Evolutionary conservation across 148 eudicot species (phyloP), one percentile per base, ranked within the genome.

Genomic region (Gaultheria prostrata): DNA sequence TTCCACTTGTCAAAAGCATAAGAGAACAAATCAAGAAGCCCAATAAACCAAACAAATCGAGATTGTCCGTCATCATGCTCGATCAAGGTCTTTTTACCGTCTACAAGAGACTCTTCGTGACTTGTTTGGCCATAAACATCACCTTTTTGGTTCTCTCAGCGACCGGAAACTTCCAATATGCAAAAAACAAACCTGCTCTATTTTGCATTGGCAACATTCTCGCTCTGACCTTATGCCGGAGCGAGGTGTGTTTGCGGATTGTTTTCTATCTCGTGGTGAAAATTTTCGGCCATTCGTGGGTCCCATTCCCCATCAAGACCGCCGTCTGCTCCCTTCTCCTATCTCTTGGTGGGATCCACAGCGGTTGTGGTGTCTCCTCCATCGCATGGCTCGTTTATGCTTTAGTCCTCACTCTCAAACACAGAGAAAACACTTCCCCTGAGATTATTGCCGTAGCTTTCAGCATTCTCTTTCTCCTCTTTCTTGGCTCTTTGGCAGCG

Each of bases 341-440:
- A 21, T 74, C 49, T 5, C 81, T 85, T 1, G 84, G 84, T 3
- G 84, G 87, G 1, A 67, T 85, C n/a, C 87, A 85, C 24, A 85
- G 87, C 45, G 81, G 84, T 5, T 85, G 87, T 46, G 84, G 87
- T 8, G 30, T 85, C 13, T 85, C 87, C 8, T 85, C 84, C 30
- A 50, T 82, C 3, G 84, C 84, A 0, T 85, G 87, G 87, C 81
- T 85, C 3, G 11, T 85, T 7, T 80, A 85, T 1, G 87, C 87
- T 10, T 33, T 85, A 3, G 67, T 76, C 61, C 67, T 85, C n/a
- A 85, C 87, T 24, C 78, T 85, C 24, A 46, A 15, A 13, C 0
- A 85, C 67, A n/a, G n/a, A 75, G 80, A 85, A 21, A 84, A 51
- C 26, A 24, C 83, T 10, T 80, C 86, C 32, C n/a, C 80, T 15